phyloP scores from a whole-genome alignment of 2,329 filamentous ascomycete species.

The Epicoccum sorghinum region DNA sequence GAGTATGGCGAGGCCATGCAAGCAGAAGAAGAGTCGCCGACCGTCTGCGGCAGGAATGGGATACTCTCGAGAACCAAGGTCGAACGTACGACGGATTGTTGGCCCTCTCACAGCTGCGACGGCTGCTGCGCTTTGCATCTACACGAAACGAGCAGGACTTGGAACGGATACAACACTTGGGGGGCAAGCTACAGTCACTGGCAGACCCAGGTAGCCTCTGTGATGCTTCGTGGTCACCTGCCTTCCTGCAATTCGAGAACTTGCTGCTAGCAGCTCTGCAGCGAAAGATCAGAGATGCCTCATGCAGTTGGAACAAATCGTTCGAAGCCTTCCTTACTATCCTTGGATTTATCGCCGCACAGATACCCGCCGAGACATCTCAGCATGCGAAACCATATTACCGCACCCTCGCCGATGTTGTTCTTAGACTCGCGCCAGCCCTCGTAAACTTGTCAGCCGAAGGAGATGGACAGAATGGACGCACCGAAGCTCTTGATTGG shows the following conservation, averaged over 20 bases:
- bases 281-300: constrained; percentile 21
- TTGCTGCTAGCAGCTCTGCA: constrained; percentile 47
- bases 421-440: constrained; percentile 20
- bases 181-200: constrained; percentile 45
- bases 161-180: constrained; percentile 49
- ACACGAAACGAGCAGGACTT: constrained; percentile 48
- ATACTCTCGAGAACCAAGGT: constrained; percentile 35
- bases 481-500: background rate
- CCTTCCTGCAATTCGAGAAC: constrained; percentile 50
- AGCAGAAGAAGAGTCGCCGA: constrained; percentile 65
- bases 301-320: constrained; percentile 17
- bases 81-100: constrained; percentile 47
- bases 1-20: constrained; percentile 79
- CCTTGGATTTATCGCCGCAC: constrained; percentile 38
- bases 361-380: constrained; percentile 44
- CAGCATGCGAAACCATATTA: constrained; percentile 42
- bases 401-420: constrained; percentile 35
- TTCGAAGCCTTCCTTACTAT: constrained; percentile 23
- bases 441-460: constrained; percentile 1
- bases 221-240: constrained; percentile 48
- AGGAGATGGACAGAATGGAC: background rate
- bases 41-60: constrained; percentile 52
- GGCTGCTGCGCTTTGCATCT: constrained; percentile 53
- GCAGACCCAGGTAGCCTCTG: constrained; percentile 28
- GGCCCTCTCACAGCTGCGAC: constrained; percentile 49